Evolutionary conservation across 257 asterid species (phyloP).

Genomic region (Osmanthus fragrans): DNA sequence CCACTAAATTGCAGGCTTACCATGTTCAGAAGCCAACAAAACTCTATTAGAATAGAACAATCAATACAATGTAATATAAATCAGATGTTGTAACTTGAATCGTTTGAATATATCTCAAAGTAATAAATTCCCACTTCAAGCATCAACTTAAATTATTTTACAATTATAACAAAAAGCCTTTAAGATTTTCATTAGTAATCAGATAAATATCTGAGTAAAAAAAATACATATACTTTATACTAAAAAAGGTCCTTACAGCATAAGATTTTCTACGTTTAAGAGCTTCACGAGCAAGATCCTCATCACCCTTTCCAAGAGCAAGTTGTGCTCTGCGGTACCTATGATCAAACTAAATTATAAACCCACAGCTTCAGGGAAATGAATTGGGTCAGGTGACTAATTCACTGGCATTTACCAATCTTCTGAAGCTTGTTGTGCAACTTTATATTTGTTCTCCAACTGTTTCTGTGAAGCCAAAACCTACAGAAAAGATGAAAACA

Average conservation of each 20-base stretch:
- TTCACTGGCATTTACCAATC: constrained; percentile 63
- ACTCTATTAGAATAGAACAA: not conserved
- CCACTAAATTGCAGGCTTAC: not conserved
- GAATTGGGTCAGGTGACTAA: constrained; percentile 16
- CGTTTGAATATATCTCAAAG: not conserved
- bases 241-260: constrained; percentile 52
- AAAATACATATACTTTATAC: not conserved
- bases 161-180: not conserved
- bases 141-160: not conserved
- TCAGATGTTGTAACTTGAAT: not conserved
- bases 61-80: not conserved
- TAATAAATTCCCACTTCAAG: not conserved
- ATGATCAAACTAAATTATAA: constrained; percentile 31
- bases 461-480: constrained; percentile 97
- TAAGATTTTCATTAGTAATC: not conserved
- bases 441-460: constrained; percentile 82
- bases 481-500: constrained; percentile 41
- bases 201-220: not conserved
- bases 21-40: not conserved
- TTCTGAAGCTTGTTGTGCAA: constrained; percentile 89
- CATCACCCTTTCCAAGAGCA: constrained; percentile 94
- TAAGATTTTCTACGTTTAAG: constrained; percentile 90
- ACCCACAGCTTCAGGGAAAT: constrained; percentile 25
- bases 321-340: constrained; percentile 96
- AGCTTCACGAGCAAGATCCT: constrained; percentile 99